These are phyloP conservation scores for Adansonia rubrostipa DNA, from an alignment of 441 rosid species.

Conservation along the genomic window DNA sequence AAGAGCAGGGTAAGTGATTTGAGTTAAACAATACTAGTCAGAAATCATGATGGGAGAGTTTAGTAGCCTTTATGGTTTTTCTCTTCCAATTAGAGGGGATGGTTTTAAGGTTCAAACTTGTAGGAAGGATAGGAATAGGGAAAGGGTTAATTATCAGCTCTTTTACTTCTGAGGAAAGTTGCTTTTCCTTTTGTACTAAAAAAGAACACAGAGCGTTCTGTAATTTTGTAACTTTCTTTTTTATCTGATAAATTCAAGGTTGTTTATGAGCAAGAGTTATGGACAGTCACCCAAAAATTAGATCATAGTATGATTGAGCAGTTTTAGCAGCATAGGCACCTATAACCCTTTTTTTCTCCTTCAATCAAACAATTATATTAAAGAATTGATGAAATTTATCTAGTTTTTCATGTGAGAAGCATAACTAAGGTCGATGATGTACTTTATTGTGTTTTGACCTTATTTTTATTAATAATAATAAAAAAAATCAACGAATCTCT, in stretches of 20 bases:
- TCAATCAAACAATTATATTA: background rate
- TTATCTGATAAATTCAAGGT: background rate
- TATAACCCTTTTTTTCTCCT: background rate
- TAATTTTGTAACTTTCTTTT: background rate
- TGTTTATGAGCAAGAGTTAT: background rate
- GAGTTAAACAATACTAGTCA: background rate
- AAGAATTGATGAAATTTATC: background rate
- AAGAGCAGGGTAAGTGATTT: background rate
- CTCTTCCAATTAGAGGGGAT: background rate
- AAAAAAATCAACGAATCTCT: background rate
- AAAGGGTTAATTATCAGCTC: background rate
- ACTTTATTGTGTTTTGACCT: background rate
- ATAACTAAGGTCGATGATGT: background rate
- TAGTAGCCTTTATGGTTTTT: conserved; percentile 1
- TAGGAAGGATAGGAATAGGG: background rate
- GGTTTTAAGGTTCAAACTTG: conserved; percentile 9
- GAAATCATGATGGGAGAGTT: conserved; percentile 10
- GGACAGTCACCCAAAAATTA: background rate
- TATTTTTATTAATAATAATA: background rate
- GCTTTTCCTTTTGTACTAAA: background rate
- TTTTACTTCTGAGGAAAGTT: background rate
- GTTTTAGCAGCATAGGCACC: background rate
- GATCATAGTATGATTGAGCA: background rate
- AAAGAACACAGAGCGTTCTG: background rate
- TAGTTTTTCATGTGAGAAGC: background rate